Evolutionary conservation across 2,329 filamentous ascomycete genomes (phyloP), one percentile per base, ranked within the genome.

Genomic region (Claviceps lovelessii): DNA sequence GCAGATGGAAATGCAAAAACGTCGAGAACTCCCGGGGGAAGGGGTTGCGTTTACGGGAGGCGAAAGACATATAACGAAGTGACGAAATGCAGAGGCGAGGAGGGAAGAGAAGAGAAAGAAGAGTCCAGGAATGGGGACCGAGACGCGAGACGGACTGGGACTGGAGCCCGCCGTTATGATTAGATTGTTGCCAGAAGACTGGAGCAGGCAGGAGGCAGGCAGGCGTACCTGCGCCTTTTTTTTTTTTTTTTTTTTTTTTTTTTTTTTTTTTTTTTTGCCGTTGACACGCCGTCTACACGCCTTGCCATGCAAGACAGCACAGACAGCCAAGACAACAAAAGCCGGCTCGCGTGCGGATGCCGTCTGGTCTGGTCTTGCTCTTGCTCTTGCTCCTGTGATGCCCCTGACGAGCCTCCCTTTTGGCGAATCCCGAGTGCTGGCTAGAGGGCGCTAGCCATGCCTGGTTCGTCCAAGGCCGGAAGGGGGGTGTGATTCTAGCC

Each of bases 21-120:
- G 54, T 41, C 31, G 29, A 39, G 39, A 28, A 8, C 39, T 23
- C 10, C 23, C 23, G 23, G 23, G 29, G 31, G 17, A 19, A 23
- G 28, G 13, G 23, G 45, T 46, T 46, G 45, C 45, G 49, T 23
- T 23, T 19, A 46, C 50, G 47, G 33, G 54, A 53, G 50, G 54
- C 54, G 54, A 55, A 55, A 47, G 45, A 49, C 35, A 53, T 52
- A 50, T 49, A 52, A 53, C 52, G 47, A 55, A 55, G 47, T 52
- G 45, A 45, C 50, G 50, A 55, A 17, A 55, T 42, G 45, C 46
- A 45, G 44, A 53, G 48, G 54, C 54, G 44, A 50, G 50, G 19
- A 49, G 37, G 54, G 29, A 52, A 49, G 44, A 23, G 46, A n/a
- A 45, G 51, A 45, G 54, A 31, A 45, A 45, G 49, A 51, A 47